Conservation (phyloP, 164 flowering plant genomes). For the Nelumbo lutea region DNA sequence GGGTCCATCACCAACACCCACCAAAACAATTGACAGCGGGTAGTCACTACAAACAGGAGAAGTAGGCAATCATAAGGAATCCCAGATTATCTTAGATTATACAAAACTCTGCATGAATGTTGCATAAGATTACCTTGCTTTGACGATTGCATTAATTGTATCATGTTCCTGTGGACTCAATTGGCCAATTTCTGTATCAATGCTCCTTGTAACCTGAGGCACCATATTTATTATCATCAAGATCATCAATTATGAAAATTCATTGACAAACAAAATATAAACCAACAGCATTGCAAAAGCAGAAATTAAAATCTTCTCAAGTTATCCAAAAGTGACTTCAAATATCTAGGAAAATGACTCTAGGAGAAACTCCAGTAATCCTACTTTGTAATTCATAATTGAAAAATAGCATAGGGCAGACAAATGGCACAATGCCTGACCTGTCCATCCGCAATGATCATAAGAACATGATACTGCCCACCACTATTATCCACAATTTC, state of each 20-base stretch:
- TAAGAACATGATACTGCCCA: conserved; percentile 47
- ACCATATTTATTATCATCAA: conserved; percentile 6
- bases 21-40: conserved; percentile 46
- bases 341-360: neutral
- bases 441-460: conserved; percentile 53
- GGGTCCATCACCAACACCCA: conserved; percentile 59
- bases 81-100: neutral
- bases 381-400: neutral
- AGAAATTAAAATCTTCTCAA: neutral
- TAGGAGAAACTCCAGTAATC: neutral
- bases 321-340: neutral
- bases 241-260: neutral
- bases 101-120: neutral
- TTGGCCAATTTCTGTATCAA: conserved; percentile 29
- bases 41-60: conserved; percentile 29
- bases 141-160: conserved; percentile 46
- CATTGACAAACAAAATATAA: neutral
- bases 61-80: conserved; percentile 2
- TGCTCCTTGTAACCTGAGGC: conserved; percentile 41
- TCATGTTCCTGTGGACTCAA: conserved; percentile 43
- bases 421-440: conserved; percentile 11
- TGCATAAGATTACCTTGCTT: conserved; percentile 34
- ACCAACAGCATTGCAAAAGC: neutral
- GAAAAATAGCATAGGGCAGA: neutral
- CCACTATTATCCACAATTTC: conserved; percentile 39